Base-by-base conservation (phyloP, 768 basidiomycete genomes). In the Naganishia randhawae region DNA sequence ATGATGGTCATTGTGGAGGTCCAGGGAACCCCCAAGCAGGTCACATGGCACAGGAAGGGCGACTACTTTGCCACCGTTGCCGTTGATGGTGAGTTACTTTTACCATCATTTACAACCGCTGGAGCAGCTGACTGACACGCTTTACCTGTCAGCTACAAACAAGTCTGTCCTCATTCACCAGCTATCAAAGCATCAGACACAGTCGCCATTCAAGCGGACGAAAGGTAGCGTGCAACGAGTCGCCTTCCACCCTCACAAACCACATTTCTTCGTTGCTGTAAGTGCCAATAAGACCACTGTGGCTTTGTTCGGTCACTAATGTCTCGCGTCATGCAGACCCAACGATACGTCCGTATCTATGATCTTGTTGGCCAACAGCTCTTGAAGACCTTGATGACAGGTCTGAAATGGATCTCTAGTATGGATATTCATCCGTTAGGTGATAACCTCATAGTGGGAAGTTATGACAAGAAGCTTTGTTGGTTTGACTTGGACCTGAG, bases 401-500 rank as follows among this genome's bases (percentile, higher is more conserved):
- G 94, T 63, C 90, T 95, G 71, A 88, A 87, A 78, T 98, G 95
- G 95, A 97, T 99, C 76, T 96, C 93, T 39, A 90, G 87, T 11
- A 89, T 99, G 88, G 94, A 98, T 77, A 85, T 99, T 29, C 96
- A 99, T 81, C 91, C 95, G 25, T 70, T 76, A 48, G 82, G 82
- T 45, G 94, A 98, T 75, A 93, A 99, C 83, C 83, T 99, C 69
- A 92, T 99, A 70, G 91, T 99, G 57, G 96, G 96, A 68, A 92
- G 92, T 53, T 98, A 98, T 80, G 96, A 99, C 82, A 88, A 90
- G 73, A 96, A 97, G 80, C 82, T 99, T 17, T 94, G 92, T 79
- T 99, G 96, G 96, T 98, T 98, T 80, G 96, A 99, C 82, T 83
- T 99, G 72, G 96, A 98, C 76, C 86, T 99, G 65, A 91, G 89